A percentile compares a stretch with the other conserved stretches of the same genome.
Evolutionary conservation across 2,329 filamentous ascomycete genomes (phyloP).

Genomic region (Parafenestella ontariensis): DNA sequence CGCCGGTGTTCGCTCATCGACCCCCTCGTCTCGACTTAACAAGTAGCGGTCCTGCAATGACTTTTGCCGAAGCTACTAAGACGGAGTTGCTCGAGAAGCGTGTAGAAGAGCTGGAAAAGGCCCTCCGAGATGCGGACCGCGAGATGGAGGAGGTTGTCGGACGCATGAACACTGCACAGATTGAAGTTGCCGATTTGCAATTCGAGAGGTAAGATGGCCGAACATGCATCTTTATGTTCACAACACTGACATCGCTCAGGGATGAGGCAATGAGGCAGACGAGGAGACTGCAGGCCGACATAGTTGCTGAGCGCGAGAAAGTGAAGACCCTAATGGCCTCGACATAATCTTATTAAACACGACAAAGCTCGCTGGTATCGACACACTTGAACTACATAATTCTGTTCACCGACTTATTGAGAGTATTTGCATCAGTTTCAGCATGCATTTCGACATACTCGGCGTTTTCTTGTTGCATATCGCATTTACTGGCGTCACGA

Average conservation of each 20-base stretch:
- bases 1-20: constrained; percentile 67
- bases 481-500: constrained; percentile 29
- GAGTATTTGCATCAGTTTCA: constrained; percentile 6
- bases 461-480: constrained; percentile 14
- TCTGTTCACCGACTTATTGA: constrained; percentile 7
- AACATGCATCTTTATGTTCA: constrained; percentile 12
- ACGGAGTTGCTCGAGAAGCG: constrained; percentile 78
- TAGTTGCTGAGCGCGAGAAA: constrained; percentile 69
- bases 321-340: constrained; percentile 59
- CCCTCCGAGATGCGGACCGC: constrained; percentile 74
- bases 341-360: constrained; percentile 21
- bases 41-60: constrained; percentile 65
- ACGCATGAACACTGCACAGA: constrained; percentile 82
- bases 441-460: constrained; percentile 6
- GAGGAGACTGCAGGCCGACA: constrained; percentile 70
- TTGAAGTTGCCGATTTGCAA: constrained; percentile 81
- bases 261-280: constrained; percentile 78
- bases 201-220: constrained; percentile 61
- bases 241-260: constrained; percentile 45
- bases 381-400: constrained; percentile 18
- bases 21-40: constrained; percentile 68
- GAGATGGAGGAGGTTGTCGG: constrained; percentile 87
- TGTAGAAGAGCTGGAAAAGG: constrained; percentile 84
- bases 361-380: constrained; percentile 23
- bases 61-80: constrained; percentile 72